phyloP scores from a whole-genome alignment of 768 basidiomycete species.

The Sporobolomyces phaffii region DNA sequence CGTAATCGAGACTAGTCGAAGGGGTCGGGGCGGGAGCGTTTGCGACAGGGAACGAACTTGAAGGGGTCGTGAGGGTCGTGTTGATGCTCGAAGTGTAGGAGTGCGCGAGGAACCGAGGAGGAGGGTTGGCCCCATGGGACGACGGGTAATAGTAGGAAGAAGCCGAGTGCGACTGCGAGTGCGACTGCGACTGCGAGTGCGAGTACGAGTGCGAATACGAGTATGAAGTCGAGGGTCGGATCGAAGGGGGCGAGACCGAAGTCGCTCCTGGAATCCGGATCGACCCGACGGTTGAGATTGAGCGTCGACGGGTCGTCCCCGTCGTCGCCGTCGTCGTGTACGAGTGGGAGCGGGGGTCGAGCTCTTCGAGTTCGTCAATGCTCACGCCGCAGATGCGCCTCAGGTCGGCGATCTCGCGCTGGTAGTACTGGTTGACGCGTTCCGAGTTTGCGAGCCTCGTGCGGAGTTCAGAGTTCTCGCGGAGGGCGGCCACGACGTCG shows the following conservation, averaged over 20 bases:
- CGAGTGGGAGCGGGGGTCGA: slow-evolving; percentile 12
- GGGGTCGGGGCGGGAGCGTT: slow-evolving; percentile 24
- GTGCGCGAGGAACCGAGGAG: slow-evolving; percentile 7
- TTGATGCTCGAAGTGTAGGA: slow-evolving; percentile 31
- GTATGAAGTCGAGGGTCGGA: slow-evolving; percentile 11
- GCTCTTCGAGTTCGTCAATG: slow-evolving; percentile 31
- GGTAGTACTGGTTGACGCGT: slow-evolving; percentile 30
- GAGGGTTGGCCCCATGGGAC: too few relatives aligned
- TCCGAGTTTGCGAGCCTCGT: slow-evolving; percentile 28
- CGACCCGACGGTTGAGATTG: slow-evolving; percentile 5
- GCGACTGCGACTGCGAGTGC: background rate
- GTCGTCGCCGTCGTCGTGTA: background rate
- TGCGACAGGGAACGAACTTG: slow-evolving; percentile 10
- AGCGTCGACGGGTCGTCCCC: background rate
- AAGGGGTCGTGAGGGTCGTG: slow-evolving; percentile 23
- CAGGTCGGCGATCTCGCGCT: slow-evolving; percentile 30
- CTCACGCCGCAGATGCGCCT: slow-evolving; percentile 14
- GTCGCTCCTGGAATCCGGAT: slow-evolving; percentile 29
- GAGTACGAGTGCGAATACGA: background rate
- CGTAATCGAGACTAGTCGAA: background rate
- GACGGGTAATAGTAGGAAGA: background rate
- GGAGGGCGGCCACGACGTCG: slow-evolving; percentile 12
- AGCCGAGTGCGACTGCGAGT: background rate
- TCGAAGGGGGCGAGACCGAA: slow-evolving; percentile 20
- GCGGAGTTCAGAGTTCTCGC: slow-evolving; percentile 24